Evolutionary conservation across 305 asterid species (phyloP).

Genomic region (Fraxinus dipetala): DNA sequence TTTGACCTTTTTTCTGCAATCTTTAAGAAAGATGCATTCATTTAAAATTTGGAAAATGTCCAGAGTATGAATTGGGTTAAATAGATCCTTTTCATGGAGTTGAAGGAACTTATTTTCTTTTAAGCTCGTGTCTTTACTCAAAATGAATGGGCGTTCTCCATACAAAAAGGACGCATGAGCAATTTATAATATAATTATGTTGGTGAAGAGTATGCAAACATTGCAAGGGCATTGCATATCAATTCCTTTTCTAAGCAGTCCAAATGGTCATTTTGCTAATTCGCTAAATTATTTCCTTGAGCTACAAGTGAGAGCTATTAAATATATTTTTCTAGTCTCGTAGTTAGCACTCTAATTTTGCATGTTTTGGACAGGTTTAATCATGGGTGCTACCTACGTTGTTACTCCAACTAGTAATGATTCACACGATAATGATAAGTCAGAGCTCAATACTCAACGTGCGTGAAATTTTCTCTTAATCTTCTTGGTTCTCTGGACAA

Average conservation of each 20-base stretch:
- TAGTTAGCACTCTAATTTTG: not conserved
- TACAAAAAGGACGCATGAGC: slow-evolving; percentile 19
- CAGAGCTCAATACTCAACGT: slow-evolving; percentile 62
- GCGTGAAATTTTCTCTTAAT: slow-evolving; percentile 24
- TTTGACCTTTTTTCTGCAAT: not conserved
- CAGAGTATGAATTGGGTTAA: not conserved
- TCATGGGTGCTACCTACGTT: slow-evolving; percentile 62
- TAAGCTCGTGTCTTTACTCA: not conserved
- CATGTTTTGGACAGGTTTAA: slow-evolving; percentile 53
- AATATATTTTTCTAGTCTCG: not conserved
- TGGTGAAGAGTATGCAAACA: not conserved
- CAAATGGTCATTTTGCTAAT: slow-evolving; percentile 7
- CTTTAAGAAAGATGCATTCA: not conserved
- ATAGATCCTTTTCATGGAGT: not conserved
- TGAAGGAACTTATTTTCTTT: slow-evolving; percentile 4
- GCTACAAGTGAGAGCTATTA: not conserved
- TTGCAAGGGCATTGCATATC: not conserved
- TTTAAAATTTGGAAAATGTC: not conserved
- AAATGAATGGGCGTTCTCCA: slow-evolving; percentile 4
- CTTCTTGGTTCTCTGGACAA: slow-evolving; percentile 5
- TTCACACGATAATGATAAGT: slow-evolving; percentile 47
- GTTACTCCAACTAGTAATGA: slow-evolving; percentile 56
- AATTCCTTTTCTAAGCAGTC: slow-evolving; percentile 16
- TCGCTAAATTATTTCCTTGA: slow-evolving; percentile 16
- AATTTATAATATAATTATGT: not conserved